phyloP scores from a whole-genome alignment of 345 rosid genomes.

The Cardamine occulta region DNA sequence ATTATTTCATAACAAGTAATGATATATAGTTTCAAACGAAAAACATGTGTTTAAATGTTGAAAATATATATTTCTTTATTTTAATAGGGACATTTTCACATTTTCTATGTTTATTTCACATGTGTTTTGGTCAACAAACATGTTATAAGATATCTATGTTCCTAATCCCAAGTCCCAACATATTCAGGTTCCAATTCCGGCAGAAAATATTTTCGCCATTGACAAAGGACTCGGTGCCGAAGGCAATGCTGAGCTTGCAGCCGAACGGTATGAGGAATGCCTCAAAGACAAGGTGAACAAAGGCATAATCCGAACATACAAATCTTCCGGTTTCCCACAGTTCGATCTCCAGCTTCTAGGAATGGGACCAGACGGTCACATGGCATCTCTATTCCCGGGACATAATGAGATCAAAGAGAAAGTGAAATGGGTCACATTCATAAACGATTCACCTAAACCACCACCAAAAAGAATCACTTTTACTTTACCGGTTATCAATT shows the following conservation, averaged over 20 bases:
- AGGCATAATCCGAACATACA: conserved; percentile 47
- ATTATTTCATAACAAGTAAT: too few species aligned
- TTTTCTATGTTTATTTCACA: too few species aligned
- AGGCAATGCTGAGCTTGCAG: conserved; percentile 72
- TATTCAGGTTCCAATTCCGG: conserved; percentile 57
- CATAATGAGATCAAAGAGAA: conserved; percentile 66
- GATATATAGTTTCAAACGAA: too few species aligned
- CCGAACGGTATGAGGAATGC: conserved; percentile 58
- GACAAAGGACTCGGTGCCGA: conserved; percentile 67
- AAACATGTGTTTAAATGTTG: too few species aligned
- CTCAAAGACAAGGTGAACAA: conserved; percentile 56
- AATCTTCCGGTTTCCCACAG: conserved; percentile 59
- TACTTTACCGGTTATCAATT: conserved; percentile 80
- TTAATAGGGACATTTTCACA: background rate
- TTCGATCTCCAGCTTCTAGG: conserved; percentile 86
- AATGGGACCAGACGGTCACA: conserved; percentile 88
- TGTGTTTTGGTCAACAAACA: too few species aligned
- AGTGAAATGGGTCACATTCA: conserved; percentile 74
- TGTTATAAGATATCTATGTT: background rate
- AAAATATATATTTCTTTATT: background rate
- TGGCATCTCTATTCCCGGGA: conserved; percentile 82
- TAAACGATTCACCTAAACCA: conserved; percentile 79
- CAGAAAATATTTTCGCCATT: conserved; percentile 68
- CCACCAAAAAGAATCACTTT: conserved; percentile 83
- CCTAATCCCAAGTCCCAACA: background rate